Evolutionary conservation across 1,284 basidiomycete species (phyloP).

Genomic region (Athelia sp.): DNA sequence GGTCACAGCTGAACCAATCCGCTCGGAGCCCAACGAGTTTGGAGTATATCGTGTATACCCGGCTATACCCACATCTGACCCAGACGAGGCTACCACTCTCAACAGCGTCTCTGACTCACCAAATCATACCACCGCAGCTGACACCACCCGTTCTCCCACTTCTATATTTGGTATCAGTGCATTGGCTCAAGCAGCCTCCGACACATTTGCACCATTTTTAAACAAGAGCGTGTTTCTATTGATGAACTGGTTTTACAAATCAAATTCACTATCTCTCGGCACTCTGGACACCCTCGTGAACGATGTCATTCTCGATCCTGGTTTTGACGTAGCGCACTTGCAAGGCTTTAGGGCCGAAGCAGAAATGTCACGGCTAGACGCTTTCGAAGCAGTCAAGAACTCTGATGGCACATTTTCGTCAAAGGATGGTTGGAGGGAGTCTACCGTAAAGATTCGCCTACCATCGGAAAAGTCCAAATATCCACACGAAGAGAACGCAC

Average conservation of each 20-base stretch:
- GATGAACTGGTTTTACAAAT: slow-evolving; percentile 26
- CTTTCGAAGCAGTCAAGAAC: neutral
- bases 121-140: neutral
- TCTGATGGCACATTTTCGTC: neutral
- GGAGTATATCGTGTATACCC: neutral
- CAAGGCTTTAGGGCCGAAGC: slow-evolving; percentile 9
- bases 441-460: slow-evolving; percentile 17
- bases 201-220: slow-evolving; percentile 19
- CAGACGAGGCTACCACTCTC: neutral
- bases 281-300: slow-evolving; percentile 24
- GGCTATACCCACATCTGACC: neutral
- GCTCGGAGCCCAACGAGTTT: neutral
- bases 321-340: slow-evolving; percentile 18
- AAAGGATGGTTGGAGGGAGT: slow-evolving; percentile 20
- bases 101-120: neutral
- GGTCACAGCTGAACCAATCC: neutral
- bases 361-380: slow-evolving; percentile 13
- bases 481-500: slow-evolving; percentile 16
- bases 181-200: neutral
- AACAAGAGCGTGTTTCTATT: slow-evolving; percentile 19
- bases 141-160: neutral
- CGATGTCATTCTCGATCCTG: slow-evolving; percentile 19
- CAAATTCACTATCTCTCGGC: slow-evolving; percentile 16
- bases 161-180: neutral
- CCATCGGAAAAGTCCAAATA: slow-evolving; percentile 12